These are phyloP conservation scores for Globisporangium nunn DNA, from an alignment of 352 stramenopile genomes.

Conservation along the genomic window DNA sequence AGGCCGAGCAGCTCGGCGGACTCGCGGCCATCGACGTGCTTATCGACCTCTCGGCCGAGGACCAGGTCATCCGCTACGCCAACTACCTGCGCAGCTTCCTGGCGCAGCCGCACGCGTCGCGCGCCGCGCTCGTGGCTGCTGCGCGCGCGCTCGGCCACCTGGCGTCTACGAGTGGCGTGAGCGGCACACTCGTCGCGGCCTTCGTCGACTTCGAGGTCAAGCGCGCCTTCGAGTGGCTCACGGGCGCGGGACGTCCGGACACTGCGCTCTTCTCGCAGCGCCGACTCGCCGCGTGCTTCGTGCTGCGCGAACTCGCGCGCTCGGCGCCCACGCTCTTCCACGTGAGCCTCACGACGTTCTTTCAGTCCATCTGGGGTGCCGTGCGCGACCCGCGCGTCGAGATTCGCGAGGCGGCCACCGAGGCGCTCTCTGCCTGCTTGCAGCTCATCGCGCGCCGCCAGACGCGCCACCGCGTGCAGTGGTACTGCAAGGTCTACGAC, in stretches of 20 bases:
- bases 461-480: constrained; percentile 81
- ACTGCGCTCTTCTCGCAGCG: constrained; percentile 61
- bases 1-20: constrained; percentile 66
- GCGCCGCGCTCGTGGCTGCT: constrained; percentile 52
- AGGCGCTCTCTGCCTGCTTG: constrained; percentile 82
- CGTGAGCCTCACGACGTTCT: constrained; percentile 88
- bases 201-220: constrained; percentile 92
- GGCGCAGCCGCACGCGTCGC: constrained; percentile 57
- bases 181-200: constrained; percentile 78
- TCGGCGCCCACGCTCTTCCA: constrained; percentile 89
- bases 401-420: constrained; percentile 77
- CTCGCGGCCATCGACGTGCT: constrained; percentile 72
- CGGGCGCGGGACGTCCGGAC: constrained; percentile 48
- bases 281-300: constrained; percentile 72
- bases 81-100: constrained; percentile 88
- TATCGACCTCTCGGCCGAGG: constrained; percentile 77
- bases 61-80: constrained; percentile 87
- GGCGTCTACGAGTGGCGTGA: constrained; percentile 63
- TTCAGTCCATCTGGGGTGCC: constrained; percentile 88
- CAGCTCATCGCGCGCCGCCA: constrained; percentile 81
- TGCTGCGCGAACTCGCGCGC: constrained; percentile 81
- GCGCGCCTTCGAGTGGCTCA: constrained; percentile 86
- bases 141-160: constrained; percentile 78
- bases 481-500: constrained; percentile 91
- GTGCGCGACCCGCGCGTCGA: constrained; percentile 68